Conservation (phyloP, 331 rosid species). For the Acacia concinna region DNA sequence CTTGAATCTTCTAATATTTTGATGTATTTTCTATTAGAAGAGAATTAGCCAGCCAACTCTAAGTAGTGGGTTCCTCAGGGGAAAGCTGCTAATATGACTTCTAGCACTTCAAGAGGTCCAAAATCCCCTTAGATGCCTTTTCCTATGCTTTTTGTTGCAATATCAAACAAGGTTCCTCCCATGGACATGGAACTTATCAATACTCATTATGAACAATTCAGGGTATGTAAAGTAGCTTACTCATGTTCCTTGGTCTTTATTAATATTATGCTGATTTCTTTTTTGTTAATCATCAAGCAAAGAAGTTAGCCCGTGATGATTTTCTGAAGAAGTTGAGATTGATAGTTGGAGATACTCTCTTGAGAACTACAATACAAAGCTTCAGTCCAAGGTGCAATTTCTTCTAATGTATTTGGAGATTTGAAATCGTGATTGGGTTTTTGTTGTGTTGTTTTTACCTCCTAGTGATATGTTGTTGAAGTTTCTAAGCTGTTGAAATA, state of each 20-base stretch:
- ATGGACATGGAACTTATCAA: slow-evolving; percentile 47
- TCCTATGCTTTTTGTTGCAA: slow-evolving; percentile 64
- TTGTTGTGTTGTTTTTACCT: background rate
- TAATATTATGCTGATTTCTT: background rate
- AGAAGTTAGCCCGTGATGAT: slow-evolving; percentile 55
- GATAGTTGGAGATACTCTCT: slow-evolving; percentile 63
- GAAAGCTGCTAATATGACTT: slow-evolving; percentile 39
- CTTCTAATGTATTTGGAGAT: background rate
- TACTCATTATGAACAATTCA: slow-evolving; percentile 47
- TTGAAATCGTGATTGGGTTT: slow-evolving; percentile 14
- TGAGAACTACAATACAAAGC: slow-evolving; percentile 53
- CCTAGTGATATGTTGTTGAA: background rate
- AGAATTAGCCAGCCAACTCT: slow-evolving; percentile 30
- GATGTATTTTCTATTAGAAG: slow-evolving; percentile 29
- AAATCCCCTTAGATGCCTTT: slow-evolving; percentile 88
- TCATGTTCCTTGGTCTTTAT: slow-evolving; percentile 4
- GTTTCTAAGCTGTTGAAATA: background rate
- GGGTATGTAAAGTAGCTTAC: slow-evolving; percentile 50
- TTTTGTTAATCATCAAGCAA: slow-evolving; percentile 42
- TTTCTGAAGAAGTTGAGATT: slow-evolving; percentile 62
- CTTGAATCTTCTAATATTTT: slow-evolving; percentile 12
- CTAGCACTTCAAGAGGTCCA: slow-evolving; percentile 53
- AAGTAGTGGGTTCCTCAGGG: slow-evolving; percentile 40
- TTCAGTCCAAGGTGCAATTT: slow-evolving; percentile 49
- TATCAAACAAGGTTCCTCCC: slow-evolving; percentile 51